Base-by-base conservation (phyloP, 2,329 filamentous ascomycete species). In the Cladosporium sp. region DNA sequence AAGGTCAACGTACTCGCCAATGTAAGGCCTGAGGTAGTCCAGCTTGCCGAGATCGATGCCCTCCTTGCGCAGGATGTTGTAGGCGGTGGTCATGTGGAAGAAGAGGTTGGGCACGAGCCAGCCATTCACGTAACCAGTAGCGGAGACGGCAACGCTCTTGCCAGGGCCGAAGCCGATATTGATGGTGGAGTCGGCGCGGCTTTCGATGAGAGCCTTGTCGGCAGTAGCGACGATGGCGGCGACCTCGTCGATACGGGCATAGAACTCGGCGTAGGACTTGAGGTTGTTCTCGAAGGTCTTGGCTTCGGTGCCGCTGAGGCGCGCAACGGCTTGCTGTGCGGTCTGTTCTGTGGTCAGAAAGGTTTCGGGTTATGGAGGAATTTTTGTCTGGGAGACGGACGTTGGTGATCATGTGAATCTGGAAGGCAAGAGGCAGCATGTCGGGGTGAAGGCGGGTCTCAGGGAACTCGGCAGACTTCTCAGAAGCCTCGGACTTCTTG, bases 61-160 rank as follows among this genome's bases (percentile, higher is more conserved):
- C 71, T 83, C 78, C 66, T 77, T 79, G 59, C 86, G 75, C 66
- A 88, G 66, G 56, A 89, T 83, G 24, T 71, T 75, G 72, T 89
- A 89, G 10, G 81, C 76, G 10, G 78, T 84, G 5, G 71, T 77
- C n/a, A 82, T 62, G 67, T 89, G 86, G 72, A 89, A 89, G 73
- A 78, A 86, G 63, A 87, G 65, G 65, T 88, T 86, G 17, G 85
- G 84, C 37, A 84, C 56, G 2, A 72, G 76, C 68, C 78, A 83
- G 3, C 71, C 71, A 37, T 71, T 66, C 20, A 82, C 66, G 66
- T 83, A 87, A 0, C 71, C 77, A 2, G 73, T 73, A 42, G 80
- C 75, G 53, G 73, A 74, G 5, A 67, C 47, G 51, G 78, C 71
- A 3, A 39, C 54, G 24, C 47, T 57, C 44, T 50, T 57, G 44